These are phyloP conservation scores for Saposhnikovia divaricata DNA, from an alignment of 129 eudicot genomes.

Conservation along the genomic window DNA sequence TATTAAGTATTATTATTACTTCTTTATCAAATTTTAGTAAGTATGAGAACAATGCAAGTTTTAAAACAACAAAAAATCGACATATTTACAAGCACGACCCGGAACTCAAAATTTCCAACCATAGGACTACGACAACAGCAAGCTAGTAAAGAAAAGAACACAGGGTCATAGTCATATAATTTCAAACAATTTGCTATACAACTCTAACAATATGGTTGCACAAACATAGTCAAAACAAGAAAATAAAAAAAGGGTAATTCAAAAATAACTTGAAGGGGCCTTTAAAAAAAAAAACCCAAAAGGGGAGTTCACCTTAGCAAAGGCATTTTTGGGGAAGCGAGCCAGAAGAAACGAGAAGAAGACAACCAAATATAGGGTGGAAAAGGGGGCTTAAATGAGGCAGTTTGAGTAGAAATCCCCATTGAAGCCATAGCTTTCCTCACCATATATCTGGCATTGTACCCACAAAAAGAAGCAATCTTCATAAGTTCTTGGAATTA, in stretches of 20 bases:
- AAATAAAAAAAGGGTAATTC: neutral
- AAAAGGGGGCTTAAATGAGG: slow-evolving; percentile 42
- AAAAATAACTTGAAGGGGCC: neutral
- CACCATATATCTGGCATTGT: slow-evolving; percentile 24
- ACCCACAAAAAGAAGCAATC: slow-evolving; percentile 46
- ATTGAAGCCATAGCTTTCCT: slow-evolving; percentile 42
- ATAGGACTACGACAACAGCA: neutral
- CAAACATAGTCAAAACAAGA: neutral
- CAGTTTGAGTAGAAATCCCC: slow-evolving; percentile 53
- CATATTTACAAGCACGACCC: neutral
- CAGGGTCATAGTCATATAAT: neutral
- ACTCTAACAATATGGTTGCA: neutral
- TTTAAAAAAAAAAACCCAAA: too few species aligned
- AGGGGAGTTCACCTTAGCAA: slow-evolving; percentile 27
- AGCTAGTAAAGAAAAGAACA: neutral
- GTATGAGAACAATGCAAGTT: neutral
- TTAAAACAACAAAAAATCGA: neutral
- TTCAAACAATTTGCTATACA: neutral
- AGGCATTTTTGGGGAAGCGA: slow-evolving; percentile 26
- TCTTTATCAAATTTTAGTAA: too few species aligned
- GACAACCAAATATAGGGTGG: slow-evolving; percentile 37
- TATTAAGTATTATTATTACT: too few species aligned
- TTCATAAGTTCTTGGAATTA: slow-evolving; percentile 36
- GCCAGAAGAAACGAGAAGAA: slow-evolving; percentile 29
- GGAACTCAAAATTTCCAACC: neutral